phyloP scores from a whole-genome alignment of 176 grass and related monocot genomes.

The Oryza officinalis region DNA sequence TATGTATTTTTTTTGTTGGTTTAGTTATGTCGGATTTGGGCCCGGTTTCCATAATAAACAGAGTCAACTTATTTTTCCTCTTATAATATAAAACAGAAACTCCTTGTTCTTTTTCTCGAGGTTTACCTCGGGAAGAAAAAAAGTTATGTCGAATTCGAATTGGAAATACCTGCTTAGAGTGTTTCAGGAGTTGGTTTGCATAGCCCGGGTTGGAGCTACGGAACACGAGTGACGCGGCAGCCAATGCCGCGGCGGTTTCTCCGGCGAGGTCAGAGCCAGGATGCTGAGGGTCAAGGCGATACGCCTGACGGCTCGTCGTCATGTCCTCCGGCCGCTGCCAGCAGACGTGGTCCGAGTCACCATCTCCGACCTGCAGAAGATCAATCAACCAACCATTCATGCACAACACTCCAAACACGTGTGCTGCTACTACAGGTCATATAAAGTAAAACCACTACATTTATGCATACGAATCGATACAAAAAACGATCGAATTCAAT shows the following conservation, averaged over 20 bases:
- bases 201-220: conserved; percentile 54
- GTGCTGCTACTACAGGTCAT: neutral
- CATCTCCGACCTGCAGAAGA: conserved; percentile 73
- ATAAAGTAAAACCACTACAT: neutral
- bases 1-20: too few relatives aligned
- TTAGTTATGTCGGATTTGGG: too few relatives aligned
- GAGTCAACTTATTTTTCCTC: too few relatives aligned
- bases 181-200: conserved; percentile 55
- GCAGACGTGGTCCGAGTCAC: conserved; percentile 76
- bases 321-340: conserved; percentile 98
- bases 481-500: neutral
- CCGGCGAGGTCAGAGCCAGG: conserved; percentile 88
- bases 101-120: too few relatives aligned
- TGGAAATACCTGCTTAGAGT: conserved; percentile 61
- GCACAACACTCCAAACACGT: neutral
- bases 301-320: conserved; percentile 84
- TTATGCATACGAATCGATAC: neutral
- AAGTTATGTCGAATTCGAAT: neutral
- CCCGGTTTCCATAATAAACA: too few relatives aligned
- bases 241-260: conserved; percentile 82
- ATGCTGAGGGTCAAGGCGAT: conserved; percentile 60
- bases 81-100: too few relatives aligned
- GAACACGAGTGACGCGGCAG: conserved; percentile 78
- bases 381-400: neutral
- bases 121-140: too few relatives aligned